Percentiles rank a stretch among this genome's conserved stretches.
These are phyloP conservation scores for Aureobasidium sp. DNA, from an alignment of 2,329 filamentous ascomycete species.

Conservation along the genomic window DNA sequence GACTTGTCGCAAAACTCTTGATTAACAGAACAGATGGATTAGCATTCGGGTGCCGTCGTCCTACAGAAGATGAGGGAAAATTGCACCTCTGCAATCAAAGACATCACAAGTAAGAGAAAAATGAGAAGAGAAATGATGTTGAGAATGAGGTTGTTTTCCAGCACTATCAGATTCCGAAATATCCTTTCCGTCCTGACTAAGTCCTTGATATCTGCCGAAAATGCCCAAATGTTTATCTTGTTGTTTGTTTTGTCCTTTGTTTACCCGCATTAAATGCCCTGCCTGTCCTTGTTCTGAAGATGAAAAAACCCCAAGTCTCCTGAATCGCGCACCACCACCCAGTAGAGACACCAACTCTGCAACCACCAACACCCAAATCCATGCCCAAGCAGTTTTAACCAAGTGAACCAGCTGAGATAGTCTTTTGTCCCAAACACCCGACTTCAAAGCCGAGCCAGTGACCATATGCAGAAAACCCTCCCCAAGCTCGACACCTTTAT, in stretches of 20 bases:
- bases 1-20: no score
- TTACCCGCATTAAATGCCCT: no score
- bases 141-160: slow-evolving; percentile 2
- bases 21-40: no score
- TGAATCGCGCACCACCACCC: background rate
- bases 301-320: no score
- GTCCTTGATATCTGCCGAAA: background rate
- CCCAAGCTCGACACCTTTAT: background rate
- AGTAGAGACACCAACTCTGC: background rate
- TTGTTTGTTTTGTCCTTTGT: background rate
- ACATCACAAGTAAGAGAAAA: background rate
- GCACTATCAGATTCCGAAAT: slow-evolving; percentile 2
- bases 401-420: slow-evolving; percentile 6
- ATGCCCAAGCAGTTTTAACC: background rate
- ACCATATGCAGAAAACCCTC: slow-evolving; percentile 6
- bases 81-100: no score
- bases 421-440: background rate
- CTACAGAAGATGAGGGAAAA: no score
- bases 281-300: no score
- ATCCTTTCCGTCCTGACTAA: background rate
- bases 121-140: background rate
- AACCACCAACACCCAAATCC: background rate
- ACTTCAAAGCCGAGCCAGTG: background rate
- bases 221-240: background rate
- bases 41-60: no score